Conservation (phyloP, 495 filamentous ascomycete genomes). For the Aspergillus bertholletiae region DNA sequence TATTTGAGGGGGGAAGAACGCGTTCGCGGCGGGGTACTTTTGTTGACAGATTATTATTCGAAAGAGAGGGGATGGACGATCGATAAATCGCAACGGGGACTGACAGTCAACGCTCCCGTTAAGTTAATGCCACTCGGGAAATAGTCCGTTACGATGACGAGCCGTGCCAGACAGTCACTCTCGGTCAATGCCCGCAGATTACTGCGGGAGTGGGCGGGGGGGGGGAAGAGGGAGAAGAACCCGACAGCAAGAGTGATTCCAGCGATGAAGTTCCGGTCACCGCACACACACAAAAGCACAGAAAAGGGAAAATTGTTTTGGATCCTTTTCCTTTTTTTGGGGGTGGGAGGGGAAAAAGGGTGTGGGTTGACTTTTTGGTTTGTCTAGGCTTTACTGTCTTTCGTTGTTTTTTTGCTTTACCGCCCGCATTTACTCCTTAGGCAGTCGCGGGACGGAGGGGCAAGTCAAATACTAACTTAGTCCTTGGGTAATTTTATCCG, state of each 20-base stretch:
- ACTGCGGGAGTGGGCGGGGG: not conserved
- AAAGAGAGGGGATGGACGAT: slow-evolving; percentile 2
- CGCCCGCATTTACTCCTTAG: not conserved
- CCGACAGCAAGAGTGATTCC: not conserved
- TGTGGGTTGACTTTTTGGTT: not conserved
- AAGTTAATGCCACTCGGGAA: slow-evolving; percentile 31
- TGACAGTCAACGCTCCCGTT: slow-evolving; percentile 3
- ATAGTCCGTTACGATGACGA: slow-evolving; percentile 19
- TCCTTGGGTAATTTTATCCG: not conserved
- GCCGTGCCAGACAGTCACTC: not conserved
- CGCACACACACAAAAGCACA: not conserved
- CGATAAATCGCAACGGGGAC: slow-evolving; percentile 6
- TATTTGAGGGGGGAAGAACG: not conserved
- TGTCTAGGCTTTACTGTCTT: too few species aligned
- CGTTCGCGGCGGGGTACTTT: not conserved
- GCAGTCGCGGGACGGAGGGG: not conserved
- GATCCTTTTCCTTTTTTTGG: not conserved
- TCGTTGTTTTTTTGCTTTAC: not conserved
- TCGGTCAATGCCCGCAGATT: too few species aligned
- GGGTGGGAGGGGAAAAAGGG: too few species aligned
- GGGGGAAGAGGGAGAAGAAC: not conserved
- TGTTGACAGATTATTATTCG: slow-evolving; percentile 4
- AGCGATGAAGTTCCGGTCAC: not conserved
- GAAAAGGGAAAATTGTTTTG: not conserved
- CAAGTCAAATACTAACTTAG: not conserved